Percentiles rank a stretch among this genome's conserved stretches.
Evolutionary conservation across 306 rosid genomes (phyloP).

Genomic region (Glycyrrhiza uralensis): DNA sequence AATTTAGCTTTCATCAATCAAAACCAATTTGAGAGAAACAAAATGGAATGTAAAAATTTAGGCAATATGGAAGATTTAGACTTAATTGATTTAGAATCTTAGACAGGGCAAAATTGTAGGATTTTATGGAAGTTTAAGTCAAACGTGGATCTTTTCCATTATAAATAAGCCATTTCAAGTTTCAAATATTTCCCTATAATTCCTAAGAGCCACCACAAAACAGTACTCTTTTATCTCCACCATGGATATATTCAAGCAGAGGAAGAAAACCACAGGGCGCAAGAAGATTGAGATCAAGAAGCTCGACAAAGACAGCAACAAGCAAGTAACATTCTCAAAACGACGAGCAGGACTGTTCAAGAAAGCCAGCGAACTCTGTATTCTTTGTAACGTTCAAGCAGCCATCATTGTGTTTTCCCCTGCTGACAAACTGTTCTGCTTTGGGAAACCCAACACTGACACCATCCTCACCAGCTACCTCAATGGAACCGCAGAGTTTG

Average conservation of each 20-base stretch:
- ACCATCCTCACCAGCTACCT: constrained; percentile 30
- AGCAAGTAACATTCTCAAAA: constrained; percentile 57
- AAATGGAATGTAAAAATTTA: neutral
- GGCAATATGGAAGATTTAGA: neutral
- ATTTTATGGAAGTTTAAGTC: neutral
- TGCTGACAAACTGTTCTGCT: constrained; percentile 33
- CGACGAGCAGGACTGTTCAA: constrained; percentile 50
- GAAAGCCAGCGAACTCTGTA: constrained; percentile 52
- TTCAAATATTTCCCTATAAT: neutral
- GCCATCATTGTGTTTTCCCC: constrained; percentile 54
- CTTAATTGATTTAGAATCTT: constrained; percentile 18
- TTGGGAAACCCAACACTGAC: constrained; percentile 38
- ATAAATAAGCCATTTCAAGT: neutral
- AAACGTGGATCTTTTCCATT: neutral
- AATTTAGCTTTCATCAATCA: neutral
- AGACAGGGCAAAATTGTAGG: constrained; percentile 13
- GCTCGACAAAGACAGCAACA: constrained; percentile 32
- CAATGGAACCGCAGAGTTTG: neutral
- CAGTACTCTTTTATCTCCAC: neutral
- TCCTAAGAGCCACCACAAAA: neutral
- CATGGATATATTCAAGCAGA: constrained; percentile 4
- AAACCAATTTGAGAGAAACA: neutral
- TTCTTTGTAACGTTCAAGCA: constrained; percentile 37
- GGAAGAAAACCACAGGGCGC: constrained; percentile 38
- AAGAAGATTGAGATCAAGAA: constrained; percentile 54